Base-by-base conservation (phyloP, 1,284 basidiomycete species). In the Ganoderma leucocontextum region DNA sequence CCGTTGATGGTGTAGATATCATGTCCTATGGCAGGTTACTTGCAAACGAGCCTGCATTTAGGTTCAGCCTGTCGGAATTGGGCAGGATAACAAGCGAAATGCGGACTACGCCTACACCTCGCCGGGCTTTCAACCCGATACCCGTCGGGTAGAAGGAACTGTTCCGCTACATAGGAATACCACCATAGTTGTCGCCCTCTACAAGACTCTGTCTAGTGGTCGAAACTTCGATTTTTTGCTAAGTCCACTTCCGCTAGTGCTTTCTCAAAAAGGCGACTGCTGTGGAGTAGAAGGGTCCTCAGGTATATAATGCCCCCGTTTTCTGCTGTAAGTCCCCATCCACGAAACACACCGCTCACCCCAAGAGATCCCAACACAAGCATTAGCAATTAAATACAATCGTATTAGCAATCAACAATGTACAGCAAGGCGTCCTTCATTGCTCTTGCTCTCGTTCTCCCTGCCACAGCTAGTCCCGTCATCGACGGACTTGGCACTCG, bases 401-500 rank as follows among this genome's bases (percentile, higher is more conserved):
- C 42, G 17, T 33, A 57, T 19, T 38, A 35, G 3, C n/a, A 36
- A 42, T 62, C 39, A 35, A 36, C 36, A 2, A 73, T 73, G 72
- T 67, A 64, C 58, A 62, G 39, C 64, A 71, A 71, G 60, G 60
- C 70, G 22, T 55, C 62, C 19, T 42, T 71, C 10, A 35, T 65
- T 17, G 38, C 60, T 8, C 66, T 72, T 60, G 29, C 68, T 19
- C 66, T 74, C 29, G 71, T 55, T 12, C 36, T 70, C 25, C 39
- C 65, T n/a, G 66, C 60, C 19, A 17, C 66, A 12, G 71, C 74
- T n/a, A 57, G 62, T 33, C 74, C 73, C 33, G 64, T 72, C 44
- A 60, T 42, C 29, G 44, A 66, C 17, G 69, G 53, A 22, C 44
- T 53, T 19, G 70, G 72, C 33, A 52, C 52, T 39, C 63, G 68